Base-by-base conservation (phyloP, 495 filamentous ascomycete genomes). In the Annulohypoxylon maeteangense region DNA sequence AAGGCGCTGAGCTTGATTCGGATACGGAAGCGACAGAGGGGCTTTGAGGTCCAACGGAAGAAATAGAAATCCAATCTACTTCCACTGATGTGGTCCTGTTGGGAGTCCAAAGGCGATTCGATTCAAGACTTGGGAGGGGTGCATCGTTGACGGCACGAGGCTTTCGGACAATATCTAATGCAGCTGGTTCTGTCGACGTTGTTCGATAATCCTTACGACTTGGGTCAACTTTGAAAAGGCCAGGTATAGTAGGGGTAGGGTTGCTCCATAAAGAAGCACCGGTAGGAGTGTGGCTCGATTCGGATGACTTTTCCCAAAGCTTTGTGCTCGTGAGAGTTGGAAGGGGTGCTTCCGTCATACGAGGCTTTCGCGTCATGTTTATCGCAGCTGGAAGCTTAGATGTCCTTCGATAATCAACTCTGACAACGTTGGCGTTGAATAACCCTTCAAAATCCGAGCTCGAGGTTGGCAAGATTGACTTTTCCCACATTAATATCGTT, bases 51-150 rank as follows among this genome's bases (percentile, higher is more conserved):
- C 53, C 67, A 11, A 70, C 58, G 34, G 71, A 74, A 58, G 67
- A 67, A 36, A 75, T 70, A 8, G 66, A 59, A 22, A 81, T 79
- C 81, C 81, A 83, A 38, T 78, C 68, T 8, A 66, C 47, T 53
- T 74, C 64, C 34, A 38, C 44, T 2, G 65, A 34, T 22, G 23
- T 57, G 8, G 7, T 48, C 10, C 67, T 42, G 14, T 20, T 40
- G 10, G 34, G 65, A 5, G 47, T 48, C 82, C 82, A 84, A 20
- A 83, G 76, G 8, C 45, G 42, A 6, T 57, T 69, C 7, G 81
- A 82, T 16, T 73, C 60, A 36, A 81, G 59, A 5, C 7, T 61
- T 7, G 75, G 72, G 12, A 81, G 45, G 8, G 80, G 72, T 62
- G 6, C 27, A 29, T 74, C 70, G 16, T 71, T 56, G 18, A 68